Conservation (phyloP, 805 yeast genomes). For the Myxozyma geophila region DNA sequence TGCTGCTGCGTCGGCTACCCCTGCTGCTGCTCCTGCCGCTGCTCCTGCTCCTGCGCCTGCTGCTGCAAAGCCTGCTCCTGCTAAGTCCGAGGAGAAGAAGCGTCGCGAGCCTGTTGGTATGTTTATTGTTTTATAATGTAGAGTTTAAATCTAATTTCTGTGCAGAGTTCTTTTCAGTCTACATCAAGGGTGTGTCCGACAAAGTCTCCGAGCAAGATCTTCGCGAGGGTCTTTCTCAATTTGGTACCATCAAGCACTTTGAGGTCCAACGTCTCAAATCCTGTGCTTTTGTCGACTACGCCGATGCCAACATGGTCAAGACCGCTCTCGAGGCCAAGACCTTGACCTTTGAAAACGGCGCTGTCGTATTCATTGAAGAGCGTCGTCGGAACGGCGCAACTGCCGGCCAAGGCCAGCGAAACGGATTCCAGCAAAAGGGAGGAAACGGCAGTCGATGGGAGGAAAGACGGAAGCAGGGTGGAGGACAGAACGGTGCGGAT, state of each 20-base stretch:
- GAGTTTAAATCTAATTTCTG: background rate
- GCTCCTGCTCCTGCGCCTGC: conserved; percentile 36
- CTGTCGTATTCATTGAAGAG: conserved; percentile 43
- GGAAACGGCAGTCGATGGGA: conserved; percentile 1
- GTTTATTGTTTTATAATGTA: background rate
- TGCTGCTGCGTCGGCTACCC: conserved; percentile 32
- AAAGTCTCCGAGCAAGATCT: conserved; percentile 41
- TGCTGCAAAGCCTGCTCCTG: conserved; percentile 13
- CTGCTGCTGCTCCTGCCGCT: conserved; percentile 34
- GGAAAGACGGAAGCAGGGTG: conserved; percentile 1
- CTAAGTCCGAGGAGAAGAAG: conserved; percentile 26
- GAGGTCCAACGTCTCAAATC: conserved; percentile 43
- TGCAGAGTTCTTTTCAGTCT: conserved; percentile 44
- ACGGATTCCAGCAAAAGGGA: conserved; percentile 9
- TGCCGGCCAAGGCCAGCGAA: conserved; percentile 19
- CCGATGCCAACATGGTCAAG: conserved; percentile 41
- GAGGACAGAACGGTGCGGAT: conserved; percentile 1
- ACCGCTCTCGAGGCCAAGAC: conserved; percentile 44
- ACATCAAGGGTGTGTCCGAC: conserved; percentile 44
- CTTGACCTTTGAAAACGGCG: conserved; percentile 41
- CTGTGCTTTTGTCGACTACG: conserved; percentile 48
- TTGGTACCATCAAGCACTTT: conserved; percentile 45
- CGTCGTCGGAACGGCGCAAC: conserved; percentile 40
- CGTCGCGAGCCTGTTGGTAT: conserved; percentile 19
- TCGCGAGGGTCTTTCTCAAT: conserved; percentile 41